These are phyloP conservation scores for Drechslera avenae DNA, from an alignment of 2,329 filamentous ascomycete genomes.

Conservation along the genomic window DNA sequence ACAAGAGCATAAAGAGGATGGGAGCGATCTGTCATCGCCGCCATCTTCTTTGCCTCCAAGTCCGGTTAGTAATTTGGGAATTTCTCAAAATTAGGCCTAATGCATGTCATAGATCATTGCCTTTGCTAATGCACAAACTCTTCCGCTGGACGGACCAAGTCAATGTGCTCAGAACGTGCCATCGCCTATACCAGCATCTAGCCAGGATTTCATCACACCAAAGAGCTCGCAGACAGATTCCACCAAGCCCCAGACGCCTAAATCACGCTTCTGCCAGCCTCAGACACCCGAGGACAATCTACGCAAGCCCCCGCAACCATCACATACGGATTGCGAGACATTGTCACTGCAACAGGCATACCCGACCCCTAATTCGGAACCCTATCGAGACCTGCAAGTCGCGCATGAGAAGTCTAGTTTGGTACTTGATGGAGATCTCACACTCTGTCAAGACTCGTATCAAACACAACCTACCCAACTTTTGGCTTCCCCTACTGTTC, in stretches of 20 bases:
- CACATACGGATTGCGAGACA: too few relatives aligned
- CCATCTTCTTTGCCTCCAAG: background rate
- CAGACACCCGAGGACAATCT: background rate
- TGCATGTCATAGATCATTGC: background rate
- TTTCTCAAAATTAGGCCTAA: background rate
- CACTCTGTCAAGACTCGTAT: background rate
- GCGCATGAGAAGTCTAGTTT: background rate
- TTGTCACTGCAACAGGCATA: background rate
- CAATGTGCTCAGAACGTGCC: conserved; percentile 3
- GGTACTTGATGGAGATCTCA: background rate
- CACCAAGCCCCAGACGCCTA: background rate
- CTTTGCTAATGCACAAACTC: background rate
- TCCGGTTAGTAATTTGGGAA: background rate
- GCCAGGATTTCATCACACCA: background rate
- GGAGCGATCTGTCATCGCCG: background rate
- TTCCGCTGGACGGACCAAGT: background rate
- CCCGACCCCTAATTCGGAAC: conserved; percentile 1
- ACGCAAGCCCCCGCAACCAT: background rate
- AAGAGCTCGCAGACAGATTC: background rate
- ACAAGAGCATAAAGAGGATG: background rate
- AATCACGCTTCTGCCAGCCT: background rate
- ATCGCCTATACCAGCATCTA: conserved; percentile 1
- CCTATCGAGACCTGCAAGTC: background rate
- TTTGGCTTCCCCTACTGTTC: background rate
- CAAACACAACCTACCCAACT: background rate